Evolutionary conservation across 179 eudicot species (phyloP), one percentile per base, ranked within the genome.

Genomic region (Silene vulgaris): DNA sequence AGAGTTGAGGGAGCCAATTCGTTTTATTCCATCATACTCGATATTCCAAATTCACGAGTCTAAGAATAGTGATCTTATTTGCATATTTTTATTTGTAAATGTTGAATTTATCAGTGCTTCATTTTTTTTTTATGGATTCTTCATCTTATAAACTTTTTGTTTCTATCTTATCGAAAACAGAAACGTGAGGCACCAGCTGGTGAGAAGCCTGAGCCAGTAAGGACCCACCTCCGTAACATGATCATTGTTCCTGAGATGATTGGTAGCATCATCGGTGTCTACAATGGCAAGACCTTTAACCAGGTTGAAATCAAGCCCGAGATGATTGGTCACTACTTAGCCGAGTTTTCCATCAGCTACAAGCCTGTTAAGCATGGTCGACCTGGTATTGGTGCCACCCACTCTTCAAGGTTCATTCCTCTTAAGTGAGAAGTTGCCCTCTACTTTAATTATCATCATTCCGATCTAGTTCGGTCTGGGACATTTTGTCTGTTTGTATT

Each of bases 321-420:
- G 50, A 90, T 90, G 96, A 90, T 90, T 63, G 92, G 89, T 0
- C 96, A 87, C 79, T 90, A 90, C 74, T 89, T 90, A 67, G 96
- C 92, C 2, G 96, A 90, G 83, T 90, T 89, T 68, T 89, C 91
- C 3, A 87, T 90, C 71, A 83, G 88, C 1, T 90, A 86, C 96
- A 95, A 95, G 89, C 99, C 99, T 7, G 97, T 95, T 66, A 95
- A 92, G 99, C 99, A 95, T 76, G 99, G 99, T 8, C 87, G 99
- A 74, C 99, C 99, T 43, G 99, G 97, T 92, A 95, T 95, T 82
- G 99, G 99, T 89, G 99, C 99, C 50, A 94, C 98, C 78, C 98
- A 94, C 89, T 94, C 98, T 17, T 94, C 98, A 6, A 87, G 98
- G 91, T 94, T 94, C 82, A 94, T 94, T 87, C 98, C 98, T 75